Conservation (phyloP, 352 stramenopile species). For the Phytophthora uliginosa region DNA sequence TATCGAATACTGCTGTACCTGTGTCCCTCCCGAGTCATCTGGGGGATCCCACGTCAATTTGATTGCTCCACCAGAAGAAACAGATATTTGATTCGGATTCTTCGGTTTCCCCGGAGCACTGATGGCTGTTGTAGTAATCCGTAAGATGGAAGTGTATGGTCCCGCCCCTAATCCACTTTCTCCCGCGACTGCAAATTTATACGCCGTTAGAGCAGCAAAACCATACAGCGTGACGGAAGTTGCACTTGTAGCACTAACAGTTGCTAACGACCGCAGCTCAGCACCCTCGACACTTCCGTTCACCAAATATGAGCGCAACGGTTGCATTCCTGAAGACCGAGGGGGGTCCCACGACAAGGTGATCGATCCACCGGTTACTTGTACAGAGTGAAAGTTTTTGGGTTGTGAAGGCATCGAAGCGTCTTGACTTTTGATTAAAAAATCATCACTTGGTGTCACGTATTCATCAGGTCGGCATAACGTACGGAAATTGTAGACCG, state of each 20-base stretch:
- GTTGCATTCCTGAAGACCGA: conserved; percentile 42
- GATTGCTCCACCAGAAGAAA: conserved; percentile 52
- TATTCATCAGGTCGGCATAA: conserved; percentile 46
- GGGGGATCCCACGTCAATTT: conserved; percentile 51
- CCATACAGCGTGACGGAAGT: conserved; percentile 35
- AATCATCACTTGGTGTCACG: conserved; percentile 34
- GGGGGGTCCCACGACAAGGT: conserved; percentile 57
- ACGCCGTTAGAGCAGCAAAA: conserved; percentile 33
- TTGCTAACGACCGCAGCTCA: conserved; percentile 13
- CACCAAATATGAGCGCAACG: conserved; percentile 46
- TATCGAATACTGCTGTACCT: conserved; percentile 51
- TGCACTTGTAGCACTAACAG: conserved; percentile 18
- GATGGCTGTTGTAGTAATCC: conserved; percentile 34
- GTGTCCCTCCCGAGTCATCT: conserved; percentile 46
- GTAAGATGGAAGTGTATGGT: conserved; percentile 42
- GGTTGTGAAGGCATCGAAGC: conserved; percentile 51
- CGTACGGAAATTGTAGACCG: conserved; percentile 56
- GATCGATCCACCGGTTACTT: conserved; percentile 52
- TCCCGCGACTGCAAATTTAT: conserved; percentile 50
- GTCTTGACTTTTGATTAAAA: conserved; percentile 49
- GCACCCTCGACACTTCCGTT: conserved; percentile 8
- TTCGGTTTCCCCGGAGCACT: conserved; percentile 43
- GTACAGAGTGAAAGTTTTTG: conserved; percentile 37
- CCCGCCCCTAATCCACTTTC: conserved; percentile 51
- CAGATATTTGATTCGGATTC: conserved; percentile 40